Percentiles rank a stretch among this genome's conserved stretches.
These are phyloP conservation scores for Cephaloascus fragrans DNA, from an alignment of 805 yeast species.

Conservation along the genomic window DNA sequence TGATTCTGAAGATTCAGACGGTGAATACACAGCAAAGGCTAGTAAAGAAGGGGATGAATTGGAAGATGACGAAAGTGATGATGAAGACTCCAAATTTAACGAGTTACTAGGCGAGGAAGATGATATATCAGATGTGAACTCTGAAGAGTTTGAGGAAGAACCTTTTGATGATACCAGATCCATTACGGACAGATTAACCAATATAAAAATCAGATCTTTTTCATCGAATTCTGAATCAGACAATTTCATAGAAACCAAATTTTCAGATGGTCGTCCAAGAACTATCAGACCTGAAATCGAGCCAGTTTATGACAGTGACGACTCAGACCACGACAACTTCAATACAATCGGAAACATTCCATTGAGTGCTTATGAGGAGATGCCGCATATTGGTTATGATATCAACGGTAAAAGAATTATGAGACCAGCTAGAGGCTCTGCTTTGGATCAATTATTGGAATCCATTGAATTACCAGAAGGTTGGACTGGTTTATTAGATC, in stretches of 20 bases:
- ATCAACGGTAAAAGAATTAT: conserved; percentile 96
- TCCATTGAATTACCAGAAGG: conserved; percentile 94
- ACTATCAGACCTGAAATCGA: conserved; percentile 80
- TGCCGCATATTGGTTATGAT: conserved; percentile 95
- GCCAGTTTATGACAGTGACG: conserved; percentile 93
- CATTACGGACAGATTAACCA: conserved; percentile 44
- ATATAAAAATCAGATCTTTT: conserved; percentile 40
- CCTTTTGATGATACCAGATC: conserved; percentile 41
- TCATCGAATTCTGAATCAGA: conserved; percentile 28
- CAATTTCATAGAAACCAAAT: conserved; percentile 32
- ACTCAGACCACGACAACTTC: conserved; percentile 66
- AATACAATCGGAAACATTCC: conserved; percentile 95
- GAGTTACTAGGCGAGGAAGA: conserved; percentile 48
- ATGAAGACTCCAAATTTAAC: conserved; percentile 57
- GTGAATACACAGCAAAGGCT: no score
- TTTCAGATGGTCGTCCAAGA: conserved; percentile 75
- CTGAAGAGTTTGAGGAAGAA: conserved; percentile 42
- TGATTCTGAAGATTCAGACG: conserved; percentile 7
- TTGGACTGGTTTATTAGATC: conserved; percentile 95
- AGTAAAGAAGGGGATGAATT: no score
- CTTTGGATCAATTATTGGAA: conserved; percentile 83
- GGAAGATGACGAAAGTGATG: conserved; percentile 23
- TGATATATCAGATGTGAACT: conserved; percentile 23
- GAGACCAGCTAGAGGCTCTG: conserved; percentile 98
- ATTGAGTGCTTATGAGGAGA: conserved; percentile 85